phyloP scores from a whole-genome alignment of 139 green algal species.

The Coelastrella sp. region DNA sequence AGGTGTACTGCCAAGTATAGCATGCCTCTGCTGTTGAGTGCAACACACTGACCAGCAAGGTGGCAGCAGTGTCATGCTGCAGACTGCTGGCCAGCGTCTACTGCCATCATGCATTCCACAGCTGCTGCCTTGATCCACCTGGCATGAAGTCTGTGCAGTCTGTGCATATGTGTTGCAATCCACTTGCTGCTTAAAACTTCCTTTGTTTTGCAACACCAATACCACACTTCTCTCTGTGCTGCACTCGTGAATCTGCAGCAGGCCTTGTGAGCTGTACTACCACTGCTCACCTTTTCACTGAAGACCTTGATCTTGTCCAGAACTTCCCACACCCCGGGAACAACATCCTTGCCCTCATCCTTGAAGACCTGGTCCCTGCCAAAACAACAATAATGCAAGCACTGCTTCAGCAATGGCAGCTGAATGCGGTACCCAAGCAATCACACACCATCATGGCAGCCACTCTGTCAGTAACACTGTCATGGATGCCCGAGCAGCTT shows the following conservation, averaged over 20 bases:
- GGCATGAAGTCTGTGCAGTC: too few relatives aligned
- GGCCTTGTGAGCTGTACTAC: neutral
- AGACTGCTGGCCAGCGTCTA: too few relatives aligned
- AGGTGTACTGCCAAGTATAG: neutral
- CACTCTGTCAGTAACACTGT: neutral
- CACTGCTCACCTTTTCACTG: conserved; percentile 76
- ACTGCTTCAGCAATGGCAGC: neutral
- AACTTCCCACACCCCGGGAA: conserved; percentile 96
- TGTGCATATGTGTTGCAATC: too few relatives aligned
- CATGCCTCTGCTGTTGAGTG: neutral
- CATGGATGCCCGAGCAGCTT: neutral
- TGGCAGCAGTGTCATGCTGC: too few relatives aligned
- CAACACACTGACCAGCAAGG: too few relatives aligned
- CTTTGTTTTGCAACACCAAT: too few relatives aligned
- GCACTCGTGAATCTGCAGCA: too few relatives aligned
- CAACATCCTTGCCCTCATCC: conserved; percentile 91
- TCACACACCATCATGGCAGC: neutral
- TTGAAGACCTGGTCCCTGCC: conserved; percentile 74
- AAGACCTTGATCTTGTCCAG: conserved; percentile 99
- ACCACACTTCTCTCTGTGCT: too few relatives aligned
- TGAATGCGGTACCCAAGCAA: neutral
- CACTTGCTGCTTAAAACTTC: too few relatives aligned
- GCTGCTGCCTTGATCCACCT: too few relatives aligned
- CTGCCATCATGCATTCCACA: too few relatives aligned
- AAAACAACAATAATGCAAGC: neutral